A percentile compares a stretch with the other conserved stretches of the same genome.
phyloP scores from a whole-genome alignment of 2,329 filamentous ascomycete species.

The Colletotrichum sp. region DNA sequence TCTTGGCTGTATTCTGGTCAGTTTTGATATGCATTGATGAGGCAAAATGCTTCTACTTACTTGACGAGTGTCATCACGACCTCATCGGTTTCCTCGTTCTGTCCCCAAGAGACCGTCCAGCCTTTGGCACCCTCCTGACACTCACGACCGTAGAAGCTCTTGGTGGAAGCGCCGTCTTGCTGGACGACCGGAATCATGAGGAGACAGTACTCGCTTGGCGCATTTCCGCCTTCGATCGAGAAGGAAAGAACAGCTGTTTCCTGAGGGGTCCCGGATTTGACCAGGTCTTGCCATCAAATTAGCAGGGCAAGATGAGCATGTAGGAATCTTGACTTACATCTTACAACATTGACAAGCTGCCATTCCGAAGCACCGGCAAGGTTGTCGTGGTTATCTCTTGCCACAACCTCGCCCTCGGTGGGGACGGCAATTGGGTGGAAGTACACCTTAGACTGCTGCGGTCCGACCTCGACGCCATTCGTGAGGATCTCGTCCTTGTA shows the following conservation, averaged over 20 bases:
- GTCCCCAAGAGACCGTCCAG: slow-evolving; percentile 37
- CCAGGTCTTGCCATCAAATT: neutral
- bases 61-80: slow-evolving; percentile 34
- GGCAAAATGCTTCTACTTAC: too few relatives aligned
- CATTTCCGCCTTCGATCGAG: neutral
- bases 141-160: slow-evolving; percentile 27
- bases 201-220: slow-evolving; percentile 20
- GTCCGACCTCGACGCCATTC: neutral
- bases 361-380: slow-evolving; percentile 12
- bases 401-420: neutral
- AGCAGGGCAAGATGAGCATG: neutral
- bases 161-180: slow-evolving; percentile 19
- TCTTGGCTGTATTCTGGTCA: neutral
- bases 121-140: slow-evolving; percentile 25
- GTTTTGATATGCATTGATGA: too few relatives aligned
- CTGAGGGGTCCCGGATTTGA: neutral
- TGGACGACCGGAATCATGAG: slow-evolving; percentile 9
- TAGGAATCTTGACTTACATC: neutral
- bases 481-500: neutral
- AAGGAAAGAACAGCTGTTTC: neutral
- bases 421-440: neutral
- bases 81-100: slow-evolving; percentile 29
- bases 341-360: slow-evolving; percentile 8
- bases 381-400: neutral
- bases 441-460: neutral